Percentiles rank a stretch among this genome's conserved stretches.
phyloP scores from a whole-genome alignment of 148 eudicot species.

The Mesembryanthemum crystallinum region DNA sequence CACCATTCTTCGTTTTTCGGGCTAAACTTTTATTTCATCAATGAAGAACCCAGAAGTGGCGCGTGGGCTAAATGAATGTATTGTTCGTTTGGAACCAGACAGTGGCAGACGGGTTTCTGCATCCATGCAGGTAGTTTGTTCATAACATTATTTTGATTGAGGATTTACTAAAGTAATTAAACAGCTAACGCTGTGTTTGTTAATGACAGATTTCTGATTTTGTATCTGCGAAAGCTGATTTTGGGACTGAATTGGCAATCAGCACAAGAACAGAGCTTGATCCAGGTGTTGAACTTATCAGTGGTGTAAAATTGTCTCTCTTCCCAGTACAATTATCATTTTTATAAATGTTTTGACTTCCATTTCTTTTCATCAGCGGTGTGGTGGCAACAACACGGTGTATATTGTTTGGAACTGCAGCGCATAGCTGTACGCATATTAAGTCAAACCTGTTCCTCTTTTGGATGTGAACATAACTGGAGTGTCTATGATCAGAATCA shows the following conservation, averaged over 20 bases:
- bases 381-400: conserved; percentile 99
- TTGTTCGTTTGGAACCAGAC: conserved; percentile 75
- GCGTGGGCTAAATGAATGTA: conserved; percentile 88
- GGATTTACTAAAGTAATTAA: neutral
- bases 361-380: conserved; percentile 56
- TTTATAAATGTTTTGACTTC: conserved; percentile 15
- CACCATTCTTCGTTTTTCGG: neutral
- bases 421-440: conserved; percentile 76
- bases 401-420: conserved; percentile 86
- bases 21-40: conserved; percentile 23
- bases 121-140: conserved; percentile 67
- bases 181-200: neutral
- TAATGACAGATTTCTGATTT: conserved; percentile 74
- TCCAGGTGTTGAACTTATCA: conserved; percentile 56
- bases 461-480: conserved; percentile 88
- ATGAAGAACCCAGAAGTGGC: conserved; percentile 80
- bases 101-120: conserved; percentile 73
- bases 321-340: neutral
- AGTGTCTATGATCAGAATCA: conserved; percentile 70
- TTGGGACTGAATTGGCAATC: conserved; percentile 93
- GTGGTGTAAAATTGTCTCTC: neutral
- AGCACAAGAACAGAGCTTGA: conserved; percentile 87
- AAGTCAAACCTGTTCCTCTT: conserved; percentile 86
- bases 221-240: conserved; percentile 92
- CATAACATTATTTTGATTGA: neutral